These are phyloP conservation scores for Fraxinus anomala DNA, from an alignment of 257 asterid genomes.

Conservation along the genomic window DNA sequence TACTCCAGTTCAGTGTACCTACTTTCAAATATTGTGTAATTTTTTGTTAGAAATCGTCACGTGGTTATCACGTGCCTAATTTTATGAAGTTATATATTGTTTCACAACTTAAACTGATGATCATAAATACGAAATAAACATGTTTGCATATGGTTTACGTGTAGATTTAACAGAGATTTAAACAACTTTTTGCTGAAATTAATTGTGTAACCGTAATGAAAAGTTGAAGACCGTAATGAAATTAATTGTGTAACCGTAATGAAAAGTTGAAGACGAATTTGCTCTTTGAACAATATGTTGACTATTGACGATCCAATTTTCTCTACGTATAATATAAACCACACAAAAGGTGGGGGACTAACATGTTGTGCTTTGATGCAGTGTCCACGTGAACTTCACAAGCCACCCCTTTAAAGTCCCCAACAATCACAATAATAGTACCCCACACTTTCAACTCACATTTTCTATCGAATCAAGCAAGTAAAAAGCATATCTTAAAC, in stretches of 20 bases:
- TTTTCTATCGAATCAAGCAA: not conserved
- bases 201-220: not conserved
- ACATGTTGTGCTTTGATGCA: constrained; percentile 40
- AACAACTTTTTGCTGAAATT: not conserved
- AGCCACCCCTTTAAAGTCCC: not conserved
- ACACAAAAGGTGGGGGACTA: constrained; percentile 34
- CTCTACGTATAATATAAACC: not conserved
- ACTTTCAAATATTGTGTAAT: too few relatives aligned
- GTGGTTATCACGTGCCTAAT: constrained; percentile 17
- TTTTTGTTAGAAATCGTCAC: not conserved
- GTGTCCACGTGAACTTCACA: constrained; percentile 51
- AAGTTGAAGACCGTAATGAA: too few relatives aligned
- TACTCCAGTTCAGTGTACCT: too few relatives aligned
- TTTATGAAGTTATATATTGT: not conserved
- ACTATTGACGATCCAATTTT: not conserved
- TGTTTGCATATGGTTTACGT: not conserved
- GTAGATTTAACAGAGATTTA: not conserved
- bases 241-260: not conserved
- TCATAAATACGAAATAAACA: not conserved
- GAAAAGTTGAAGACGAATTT: not conserved
- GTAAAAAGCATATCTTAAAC: constrained; percentile 29
- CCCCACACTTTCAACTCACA: constrained; percentile 14
- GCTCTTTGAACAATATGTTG: not conserved
- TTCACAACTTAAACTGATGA: not conserved
- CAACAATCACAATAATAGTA: not conserved